Base-by-base conservation (phyloP, 192 early-diverging fungal species). In the Ambispora gerdemannii region DNA sequence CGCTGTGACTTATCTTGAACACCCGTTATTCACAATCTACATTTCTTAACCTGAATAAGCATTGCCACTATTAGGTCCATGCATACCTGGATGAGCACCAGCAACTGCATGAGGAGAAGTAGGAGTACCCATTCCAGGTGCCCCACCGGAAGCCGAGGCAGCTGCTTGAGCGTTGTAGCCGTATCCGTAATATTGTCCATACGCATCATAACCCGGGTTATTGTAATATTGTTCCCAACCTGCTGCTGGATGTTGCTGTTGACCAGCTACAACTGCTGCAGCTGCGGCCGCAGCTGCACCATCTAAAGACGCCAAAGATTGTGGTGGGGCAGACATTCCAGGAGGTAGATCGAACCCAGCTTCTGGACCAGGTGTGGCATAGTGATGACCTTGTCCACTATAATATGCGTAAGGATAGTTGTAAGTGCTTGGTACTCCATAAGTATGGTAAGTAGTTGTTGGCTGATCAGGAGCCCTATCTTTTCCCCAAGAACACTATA, bases 401-500 rank as follows among this genome's bases (percentile, higher is more conserved):
- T 56, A 69, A 56, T 69, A 69, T 13, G 47, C 67, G 35, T 69
- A 69, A 33, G 50, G 50, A 67, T 56, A 56, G 25, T 56, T 69
- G 19, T 69, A 69, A 17, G 67, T 56, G 4, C 33, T 35, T 28
- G 67, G 67, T 0, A 69, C 35, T 10, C 50, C 31, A 56, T 69
- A 69, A 17, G 67, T 17, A 56, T 56, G 51, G 36, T 53, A 53
- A 30, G 65, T 31, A 34, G 67, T 31, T 0, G 67, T 27, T 35
- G 75, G 73, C 19, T 77, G 78, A 28, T 84, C 82, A 6, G 86
- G 82, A 55, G 82, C 73, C 36, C 90, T 82, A 72, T 93, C 91
- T 80, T 92, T 92, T 67, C 93, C 93, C 93, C 93, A 95, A 22
- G 93, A 93, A 77, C 88, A 84, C 83, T 82, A 75, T 15, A 6